A percentile compares a stretch with the other conserved stretches of the same genome.
Conservation (phyloP, 768 basidiomycete species). For the Macrolepiota fuliginosa region DNA sequence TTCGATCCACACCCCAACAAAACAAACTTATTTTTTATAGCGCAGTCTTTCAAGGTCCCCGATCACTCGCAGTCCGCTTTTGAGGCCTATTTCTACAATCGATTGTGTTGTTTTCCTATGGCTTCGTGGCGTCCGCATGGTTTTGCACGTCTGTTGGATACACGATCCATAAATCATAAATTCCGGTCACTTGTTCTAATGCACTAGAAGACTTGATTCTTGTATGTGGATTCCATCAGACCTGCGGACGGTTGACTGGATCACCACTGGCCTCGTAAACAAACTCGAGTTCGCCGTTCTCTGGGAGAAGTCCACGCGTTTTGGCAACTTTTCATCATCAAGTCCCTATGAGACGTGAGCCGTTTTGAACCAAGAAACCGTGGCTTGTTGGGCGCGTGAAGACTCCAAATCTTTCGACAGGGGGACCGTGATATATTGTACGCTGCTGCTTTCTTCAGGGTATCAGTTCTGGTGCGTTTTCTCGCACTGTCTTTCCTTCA, state of each 20-base stretch:
- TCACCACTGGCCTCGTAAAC: not conserved
- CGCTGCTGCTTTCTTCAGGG: not conserved
- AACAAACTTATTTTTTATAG: not conserved
- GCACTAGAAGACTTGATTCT: not conserved
- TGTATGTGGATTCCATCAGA: not conserved
- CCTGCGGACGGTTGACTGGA: not conserved
- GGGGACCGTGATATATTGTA: not conserved
- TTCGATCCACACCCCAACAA: not conserved
- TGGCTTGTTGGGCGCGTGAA: conserved; percentile 1
- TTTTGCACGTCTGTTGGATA: not conserved
- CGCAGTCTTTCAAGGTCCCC: conserved; percentile 1
- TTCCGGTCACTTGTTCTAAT: not conserved
- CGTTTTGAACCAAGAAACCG: not conserved
- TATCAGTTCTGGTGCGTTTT: not conserved
- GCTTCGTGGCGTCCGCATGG: conserved; percentile 10
- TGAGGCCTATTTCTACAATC: not conserved
- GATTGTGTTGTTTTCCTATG: not conserved
- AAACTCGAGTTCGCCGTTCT: not conserved
- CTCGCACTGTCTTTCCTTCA: not conserved
- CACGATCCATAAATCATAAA: not conserved
- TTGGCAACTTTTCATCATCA: not conserved
- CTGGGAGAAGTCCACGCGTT: not conserved
- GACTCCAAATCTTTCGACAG: not conserved
- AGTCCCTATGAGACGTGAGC: not conserved
- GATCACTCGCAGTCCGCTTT: not conserved